Base-by-base conservation (phyloP, 2,329 filamentous ascomycete species). In the Hypoxylon sp. region DNA sequence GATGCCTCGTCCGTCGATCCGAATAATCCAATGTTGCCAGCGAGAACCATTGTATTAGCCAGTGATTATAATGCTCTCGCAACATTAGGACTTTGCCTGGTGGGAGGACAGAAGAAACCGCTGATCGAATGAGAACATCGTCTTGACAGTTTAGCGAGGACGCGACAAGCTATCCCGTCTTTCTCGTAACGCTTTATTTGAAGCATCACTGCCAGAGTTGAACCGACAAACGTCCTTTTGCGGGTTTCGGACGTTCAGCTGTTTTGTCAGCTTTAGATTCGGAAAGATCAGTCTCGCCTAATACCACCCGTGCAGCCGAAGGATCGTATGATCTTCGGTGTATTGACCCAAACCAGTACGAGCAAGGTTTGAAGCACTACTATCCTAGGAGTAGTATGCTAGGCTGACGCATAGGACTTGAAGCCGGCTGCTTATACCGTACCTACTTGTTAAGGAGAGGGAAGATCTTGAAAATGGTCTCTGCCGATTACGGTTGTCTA, bases 21-120 rank as follows among this genome's bases (percentile, higher is more conserved):
- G 0, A 93, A 97, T 68, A 96, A 96, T 74, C 96, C 94, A 0
- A 94, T 97, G 91, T 82, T 98, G n/a, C 94, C 96, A 0, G 91
- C 94, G 0, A 90, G 91, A 69, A 90, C 88, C 6, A 96, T 99
- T 69, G 88, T 98, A 64, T 86, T 92, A 55, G 90, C 93, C 4
- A 91, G 87, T 67, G 94, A 98, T 77, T 89, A 83, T 62, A 86
- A 90, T 72, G 86, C 88, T 15, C 79, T 91, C 62, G 82, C 85
- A 42, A 86, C 88, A n/a, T 78, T 91, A 15, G 89, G 89, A 0
- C 79, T 90, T n/a, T 90, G 88, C 69, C 82, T 87, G 74, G 87
- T 91, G 4, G 88, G 86, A 19, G 88, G 87, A 0, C 86, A 89
- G 72, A 89, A 90, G 80, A 91, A 90, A 77, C 88, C 88, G 60